phyloP scores from a whole-genome alignment of 306 rosid species.

The Hippophae gyantsensis region DNA sequence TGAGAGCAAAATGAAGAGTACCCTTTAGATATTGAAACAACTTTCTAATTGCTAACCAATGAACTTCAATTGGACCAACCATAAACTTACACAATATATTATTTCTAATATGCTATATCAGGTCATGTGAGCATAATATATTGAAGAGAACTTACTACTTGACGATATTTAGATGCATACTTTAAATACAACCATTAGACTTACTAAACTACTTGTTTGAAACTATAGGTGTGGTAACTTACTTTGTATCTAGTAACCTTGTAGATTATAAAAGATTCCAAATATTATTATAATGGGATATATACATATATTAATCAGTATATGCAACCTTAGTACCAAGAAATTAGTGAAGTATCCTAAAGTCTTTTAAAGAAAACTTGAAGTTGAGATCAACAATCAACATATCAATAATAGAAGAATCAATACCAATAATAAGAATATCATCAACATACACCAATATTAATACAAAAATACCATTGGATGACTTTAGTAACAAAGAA shows the following conservation, averaged over 20 bases:
- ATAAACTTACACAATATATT: not conserved
- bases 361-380: not conserved
- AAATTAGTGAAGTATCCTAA: not conserved
- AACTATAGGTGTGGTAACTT: not conserved
- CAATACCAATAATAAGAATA: not conserved
- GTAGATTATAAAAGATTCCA: not conserved
- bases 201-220: not conserved
- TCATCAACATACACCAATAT: not conserved
- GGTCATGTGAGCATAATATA: not conserved
- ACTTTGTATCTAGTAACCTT: not conserved
- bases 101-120: not conserved
- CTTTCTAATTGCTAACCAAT: not conserved
- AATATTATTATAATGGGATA: not conserved
- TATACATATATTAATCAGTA: not conserved
- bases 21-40: not conserved
- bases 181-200: not conserved
- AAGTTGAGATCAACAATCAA: not conserved
- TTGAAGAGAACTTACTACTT: not conserved
- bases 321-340: not conserved
- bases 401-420: not conserved
- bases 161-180: not conserved
- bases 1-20: not conserved
- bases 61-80: not conserved
- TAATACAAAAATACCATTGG: not conserved
- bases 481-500: not conserved